phyloP scores from a whole-genome alignment of 2,329 filamentous ascomycete species.

The Stagonosporopsis vannaccii region DNA sequence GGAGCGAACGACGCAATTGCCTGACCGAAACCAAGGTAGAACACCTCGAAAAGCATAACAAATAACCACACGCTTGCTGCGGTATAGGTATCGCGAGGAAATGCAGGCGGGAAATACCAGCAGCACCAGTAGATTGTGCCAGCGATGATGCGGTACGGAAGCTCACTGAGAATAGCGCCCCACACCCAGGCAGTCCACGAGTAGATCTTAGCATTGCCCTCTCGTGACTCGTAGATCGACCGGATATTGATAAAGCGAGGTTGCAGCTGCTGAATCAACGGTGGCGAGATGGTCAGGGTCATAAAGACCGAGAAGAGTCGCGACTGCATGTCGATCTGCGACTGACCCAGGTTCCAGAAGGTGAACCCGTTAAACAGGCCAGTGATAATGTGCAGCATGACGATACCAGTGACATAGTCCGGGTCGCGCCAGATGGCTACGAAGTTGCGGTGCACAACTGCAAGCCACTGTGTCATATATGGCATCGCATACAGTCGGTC shows the following conservation, averaged over 20 bases:
- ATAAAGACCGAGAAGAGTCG: slow-evolving; percentile 79
- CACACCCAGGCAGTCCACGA: slow-evolving; percentile 75
- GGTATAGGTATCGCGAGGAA: slow-evolving; percentile 63
- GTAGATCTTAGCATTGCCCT: slow-evolving; percentile 81
- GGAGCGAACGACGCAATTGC: slow-evolving; percentile 71
- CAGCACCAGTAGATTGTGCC: slow-evolving; percentile 67
- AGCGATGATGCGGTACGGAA: slow-evolving; percentile 72
- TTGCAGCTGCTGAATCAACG: slow-evolving; percentile 79
- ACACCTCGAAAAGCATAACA: slow-evolving; percentile 71
- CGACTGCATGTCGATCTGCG: slow-evolving; percentile 57
- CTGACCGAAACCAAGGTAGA: slow-evolving; percentile 70
- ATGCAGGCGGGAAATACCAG: slow-evolving; percentile 63
- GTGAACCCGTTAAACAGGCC: slow-evolving; percentile 59
- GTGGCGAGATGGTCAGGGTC: slow-evolving; percentile 76
- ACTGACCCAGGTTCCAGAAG: slow-evolving; percentile 56
- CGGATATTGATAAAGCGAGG: slow-evolving; percentile 73
- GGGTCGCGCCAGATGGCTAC: slow-evolving; percentile 70
- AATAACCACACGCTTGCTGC: slow-evolving; percentile 69
- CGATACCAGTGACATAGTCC: slow-evolving; percentile 63
- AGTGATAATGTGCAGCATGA: slow-evolving; percentile 62
- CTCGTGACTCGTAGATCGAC: slow-evolving; percentile 73
- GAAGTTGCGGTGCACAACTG: slow-evolving; percentile 59
- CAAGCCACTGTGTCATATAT: slow-evolving; percentile 50
- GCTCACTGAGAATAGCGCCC: slow-evolving; percentile 70
- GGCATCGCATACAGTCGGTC: slow-evolving; percentile 56